These are phyloP conservation scores for Epichloe elymi DNA, from an alignment of 2,329 filamentous ascomycete species.

Conservation along the genomic window DNA sequence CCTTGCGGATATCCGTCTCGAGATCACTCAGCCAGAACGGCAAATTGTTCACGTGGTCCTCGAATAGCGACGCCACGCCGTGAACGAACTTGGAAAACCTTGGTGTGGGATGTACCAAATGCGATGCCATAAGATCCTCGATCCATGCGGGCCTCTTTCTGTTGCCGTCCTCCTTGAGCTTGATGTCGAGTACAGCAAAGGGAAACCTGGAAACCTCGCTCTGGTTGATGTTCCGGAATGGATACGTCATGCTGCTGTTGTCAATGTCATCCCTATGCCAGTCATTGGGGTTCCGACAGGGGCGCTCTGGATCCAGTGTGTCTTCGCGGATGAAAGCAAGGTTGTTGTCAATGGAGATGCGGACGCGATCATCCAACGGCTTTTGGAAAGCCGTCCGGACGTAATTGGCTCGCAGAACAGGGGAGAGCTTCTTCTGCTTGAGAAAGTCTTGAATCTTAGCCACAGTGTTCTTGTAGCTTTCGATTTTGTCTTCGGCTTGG, in stretches of 20 bases:
- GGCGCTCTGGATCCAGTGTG: conserved; percentile 66
- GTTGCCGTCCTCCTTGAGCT: conserved; percentile 54
- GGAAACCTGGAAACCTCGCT: conserved; percentile 88
- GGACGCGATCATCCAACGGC: conserved; percentile 76
- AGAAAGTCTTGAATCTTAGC: conserved; percentile 70
- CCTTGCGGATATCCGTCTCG: conserved; percentile 85
- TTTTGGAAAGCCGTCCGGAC: conserved; percentile 93
- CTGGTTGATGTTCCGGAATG: conserved; percentile 76
- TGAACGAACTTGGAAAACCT: conserved; percentile 97
- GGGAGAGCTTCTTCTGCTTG: conserved; percentile 62
- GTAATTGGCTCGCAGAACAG: conserved; percentile 84
- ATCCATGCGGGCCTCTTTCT: conserved; percentile 74
- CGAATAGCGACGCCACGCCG: conserved; percentile 80
- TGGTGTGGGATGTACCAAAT: conserved; percentile 79
- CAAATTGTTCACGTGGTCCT: conserved; percentile 89
- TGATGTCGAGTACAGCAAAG: conserved; percentile 84
- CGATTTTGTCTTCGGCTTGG: conserved; percentile 50
- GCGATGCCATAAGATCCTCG: conserved; percentile 80
- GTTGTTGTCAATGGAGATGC: conserved; percentile 86
- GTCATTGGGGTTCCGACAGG: conserved; percentile 73
- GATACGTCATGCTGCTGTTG: conserved; percentile 66
- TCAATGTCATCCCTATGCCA: conserved; percentile 94
- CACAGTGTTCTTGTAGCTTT: conserved; percentile 58
- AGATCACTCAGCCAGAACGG: conserved; percentile 93
- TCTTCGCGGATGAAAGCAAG: conserved; percentile 75